Evolutionary conservation across 2,329 filamentous ascomycete species (phyloP), one percentile per base, ranked within the genome.

Genomic region (Arthrobotrys pseudoclavata): DNA sequence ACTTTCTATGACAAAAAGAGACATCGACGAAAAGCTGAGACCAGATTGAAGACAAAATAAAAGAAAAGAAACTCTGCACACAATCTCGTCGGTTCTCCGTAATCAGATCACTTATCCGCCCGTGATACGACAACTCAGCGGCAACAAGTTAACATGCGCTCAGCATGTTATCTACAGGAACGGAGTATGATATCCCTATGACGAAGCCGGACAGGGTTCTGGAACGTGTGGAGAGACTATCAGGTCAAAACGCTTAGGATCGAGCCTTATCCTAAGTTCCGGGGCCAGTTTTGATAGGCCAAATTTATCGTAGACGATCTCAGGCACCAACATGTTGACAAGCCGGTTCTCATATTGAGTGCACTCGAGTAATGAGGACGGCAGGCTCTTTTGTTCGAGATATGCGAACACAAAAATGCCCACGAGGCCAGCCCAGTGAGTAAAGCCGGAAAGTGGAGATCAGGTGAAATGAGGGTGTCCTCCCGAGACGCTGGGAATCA

Each of bases 401-500:
- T 60, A 22, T 60, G 18, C 55, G 62, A 67, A 62, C 52, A 68
- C 52, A 53, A 37, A n/a, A 40, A 62, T 61, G 53, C 62, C 69
- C 69, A 74, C 62, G 69, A 67, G 69, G 69, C 61, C 52, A 61
- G 42, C 48, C 52, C 45, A 40, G 50, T 26, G 26, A 72, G 45
- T 45, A 40, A 31, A 69, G 62, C 63, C 29, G 48, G 40, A 69
- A 60, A 67, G 67, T 71, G 67, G 74, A 62, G 60, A 64, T 20
- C 45, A 24, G 24, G 53, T 57, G 66, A 77, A 68, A 77, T 77
- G 74, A 77, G 74, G 74, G 74, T 77, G 74, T 70, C 61, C 61
- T 77, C 74, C 74, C 74, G 34, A 70, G 47, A 77, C 74, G 67
- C 48, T 57, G 74, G 74, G 71, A 77, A 77, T 77, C 74, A 77